phyloP scores from a whole-genome alignment of 495 filamentous ascomycete species.

The Pseudomonodictys pantanalensis region DNA sequence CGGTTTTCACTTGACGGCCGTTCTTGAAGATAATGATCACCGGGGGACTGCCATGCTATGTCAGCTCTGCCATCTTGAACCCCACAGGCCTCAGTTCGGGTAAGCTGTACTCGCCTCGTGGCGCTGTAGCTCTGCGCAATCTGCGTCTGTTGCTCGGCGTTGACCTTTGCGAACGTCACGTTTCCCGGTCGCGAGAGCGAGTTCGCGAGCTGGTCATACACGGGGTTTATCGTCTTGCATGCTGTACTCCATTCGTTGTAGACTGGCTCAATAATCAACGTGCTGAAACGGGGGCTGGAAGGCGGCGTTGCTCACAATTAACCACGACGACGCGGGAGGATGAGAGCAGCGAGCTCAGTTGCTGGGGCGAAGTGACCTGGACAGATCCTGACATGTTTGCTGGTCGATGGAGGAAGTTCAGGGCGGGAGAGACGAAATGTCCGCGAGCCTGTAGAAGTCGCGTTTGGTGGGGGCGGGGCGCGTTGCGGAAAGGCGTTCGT shows the following conservation, averaged over 20 bases:
- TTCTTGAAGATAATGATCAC: slow-evolving; percentile 91
- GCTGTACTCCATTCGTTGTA: slow-evolving; percentile 84
- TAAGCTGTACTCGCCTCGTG: slow-evolving; percentile 55
- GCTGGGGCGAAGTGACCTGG: slow-evolving; percentile 65
- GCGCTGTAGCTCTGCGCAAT: slow-evolving; percentile 69
- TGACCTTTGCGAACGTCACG: slow-evolving; percentile 82
- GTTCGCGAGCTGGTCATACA: slow-evolving; percentile 74
- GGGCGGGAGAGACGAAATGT: background rate
- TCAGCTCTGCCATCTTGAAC: slow-evolving; percentile 5
- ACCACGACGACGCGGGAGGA: slow-evolving; percentile 72
- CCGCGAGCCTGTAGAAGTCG: background rate
- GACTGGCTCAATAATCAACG: slow-evolving; percentile 52
- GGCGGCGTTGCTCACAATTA: slow-evolving; percentile 66
- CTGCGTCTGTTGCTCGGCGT: slow-evolving; percentile 73
- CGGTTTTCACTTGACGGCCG: slow-evolving; percentile 60
- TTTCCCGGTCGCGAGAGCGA: slow-evolving; percentile 68
- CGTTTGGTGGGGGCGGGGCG: slow-evolving; percentile 22
- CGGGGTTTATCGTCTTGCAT: slow-evolving; percentile 79
- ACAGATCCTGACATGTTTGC: slow-evolving; percentile 50
- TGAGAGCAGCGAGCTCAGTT: slow-evolving; percentile 66
- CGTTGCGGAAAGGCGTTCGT: background rate
- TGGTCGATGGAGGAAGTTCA: background rate
- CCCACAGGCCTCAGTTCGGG: background rate
- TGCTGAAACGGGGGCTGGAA: slow-evolving; percentile 22
- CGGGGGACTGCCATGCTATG: slow-evolving; percentile 53